Base-by-base conservation (phyloP, 2,329 filamentous ascomycete species). In the Colletotrichum zoysiae region DNA sequence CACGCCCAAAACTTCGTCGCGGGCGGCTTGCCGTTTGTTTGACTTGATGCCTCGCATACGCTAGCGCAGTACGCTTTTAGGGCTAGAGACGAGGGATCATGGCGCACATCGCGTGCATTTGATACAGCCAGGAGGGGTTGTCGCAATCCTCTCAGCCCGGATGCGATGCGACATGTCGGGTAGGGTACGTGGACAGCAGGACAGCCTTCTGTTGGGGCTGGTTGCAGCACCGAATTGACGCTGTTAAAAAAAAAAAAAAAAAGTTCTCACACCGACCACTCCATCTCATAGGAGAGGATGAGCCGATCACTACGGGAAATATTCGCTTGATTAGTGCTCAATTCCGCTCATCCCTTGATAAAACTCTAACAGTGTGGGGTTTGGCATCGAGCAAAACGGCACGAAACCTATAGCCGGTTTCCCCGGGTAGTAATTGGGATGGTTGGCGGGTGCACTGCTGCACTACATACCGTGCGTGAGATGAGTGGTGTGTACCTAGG, bases 11-110 rank as follows among this genome's bases (percentile, higher is more conserved):
- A 30, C 40, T 33, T 56, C 44, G 14, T 48, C 38, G 44, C 42
- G 55, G 46, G 56, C 53, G 48, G 35, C 23, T 33, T 18, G 26
- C 18, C 16, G 26, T 26, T 30, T 55, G 26, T 26, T 30, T 55
- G 46, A 60, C 26, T 20, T 23, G 46, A 64, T 64, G 61, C 38
- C 23, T 56, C 30, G 50, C 61, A 64, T 55, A 16, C 23, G 38
- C 50, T 33, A 33, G 6, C 53, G 26, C 51, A 38, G 38, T 56
- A 48, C 60, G 46, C 46, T 23, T 16, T 40, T 8, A 38, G 16
- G 35, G 14, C 60, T 23, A 58, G 56, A 42, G 35, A 30, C 7
- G 46, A 63, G 18, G 8, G 60, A 20, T 63, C 35, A 63, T 26
- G 12, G 35, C 46, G 9, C 60, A 40, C 18, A 23, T 30, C 38